A percentile compares a stretch with the other conserved stretches of the same genome.
Conservation (phyloP, 306 rosid species). For the Cucurbita moschata region DNA sequence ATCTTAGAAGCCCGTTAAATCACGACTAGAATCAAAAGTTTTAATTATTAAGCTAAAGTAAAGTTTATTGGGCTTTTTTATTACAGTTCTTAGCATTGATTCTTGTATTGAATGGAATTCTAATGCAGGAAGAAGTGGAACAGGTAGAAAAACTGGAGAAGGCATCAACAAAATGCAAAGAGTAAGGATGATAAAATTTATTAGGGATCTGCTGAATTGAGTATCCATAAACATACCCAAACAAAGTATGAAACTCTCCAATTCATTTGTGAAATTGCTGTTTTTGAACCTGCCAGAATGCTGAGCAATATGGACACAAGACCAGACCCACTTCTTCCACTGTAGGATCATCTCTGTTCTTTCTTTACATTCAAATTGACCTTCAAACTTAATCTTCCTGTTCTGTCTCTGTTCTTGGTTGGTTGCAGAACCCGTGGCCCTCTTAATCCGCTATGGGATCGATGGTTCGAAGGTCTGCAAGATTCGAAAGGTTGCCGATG, state of each 20-base stretch:
- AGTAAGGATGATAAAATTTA: constrained; percentile 39
- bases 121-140: constrained; percentile 70
- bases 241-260: not conserved
- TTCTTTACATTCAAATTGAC: not conserved
- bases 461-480: constrained; percentile 93
- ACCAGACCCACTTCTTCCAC: constrained; percentile 83
- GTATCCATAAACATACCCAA: not conserved
- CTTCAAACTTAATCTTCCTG: not conserved
- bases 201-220: not conserved
- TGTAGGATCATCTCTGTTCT: constrained; percentile 30
- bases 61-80: too few relatives aligned
- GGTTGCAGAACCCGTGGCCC: constrained; percentile 61
- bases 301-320: constrained; percentile 57
- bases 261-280: constrained; percentile 4
- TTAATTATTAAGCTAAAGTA: too few relatives aligned
- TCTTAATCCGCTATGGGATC: constrained; percentile 64
- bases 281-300: constrained; percentile 40
- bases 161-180: constrained; percentile 69
- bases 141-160: constrained; percentile 66
- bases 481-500: constrained; percentile 82
- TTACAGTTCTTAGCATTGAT: too few relatives aligned
- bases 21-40: not conserved
- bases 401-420: not conserved
- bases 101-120: not conserved
- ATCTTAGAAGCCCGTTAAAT: not conserved